Evolutionary conservation across 2,329 filamentous ascomycete species (phyloP), one percentile per base, ranked within the genome.

Genomic region (Parasarocladium wereldwijsianum): DNA sequence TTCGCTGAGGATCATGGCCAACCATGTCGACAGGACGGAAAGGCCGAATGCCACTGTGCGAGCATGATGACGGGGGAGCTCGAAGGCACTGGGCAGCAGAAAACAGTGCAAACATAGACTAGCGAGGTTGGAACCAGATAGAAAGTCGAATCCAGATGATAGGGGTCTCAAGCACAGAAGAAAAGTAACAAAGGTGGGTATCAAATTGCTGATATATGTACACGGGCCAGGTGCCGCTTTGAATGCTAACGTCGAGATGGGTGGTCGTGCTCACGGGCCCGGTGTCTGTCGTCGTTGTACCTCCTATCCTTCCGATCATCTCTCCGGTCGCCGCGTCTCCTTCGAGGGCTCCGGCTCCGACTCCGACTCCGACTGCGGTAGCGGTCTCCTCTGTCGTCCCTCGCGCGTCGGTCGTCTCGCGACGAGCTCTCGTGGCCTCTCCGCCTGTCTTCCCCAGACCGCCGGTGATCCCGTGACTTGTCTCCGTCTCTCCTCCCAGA

Each of bases 401-500:
- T 24, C 15, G 11, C 11, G 24, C n/a, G n/a, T n/a, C n/a, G n/a
- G n/a, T n/a, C n/a, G n/a, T n/a, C n/a, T n/a, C n/a, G n/a, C n/a
- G n/a, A n/a, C n/a, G n/a, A n/a, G n/a, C n/a, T n/a, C n/a, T n/a
- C n/a, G n/a, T n/a, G n/a, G 15, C 41, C 41, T 31, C 39, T 41
- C 10, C 43, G 32, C 4, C 34, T 34, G 32, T 36, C 32, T 32
- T 28, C 37, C 29, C 33, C 34, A 32, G 17, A 38, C 33, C 29
- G 39, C 38, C 31, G 51, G 24, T 49, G 45, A 36, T 49, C 43
- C n/a, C n/a, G n/a, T 19, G 50, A 49, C 31, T 38, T 40, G 3
- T 47, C 44, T 12, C 49, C 47, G 4, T 47, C 50, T 21, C 57
- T 53, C 22, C 51, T 55, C 30, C 57, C 55, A 26, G 66, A 55